These are phyloP conservation scores for Actinomortierella wolfii DNA, from an alignment of 371 early-diverging fungal genomes.

Conservation along the genomic window DNA sequence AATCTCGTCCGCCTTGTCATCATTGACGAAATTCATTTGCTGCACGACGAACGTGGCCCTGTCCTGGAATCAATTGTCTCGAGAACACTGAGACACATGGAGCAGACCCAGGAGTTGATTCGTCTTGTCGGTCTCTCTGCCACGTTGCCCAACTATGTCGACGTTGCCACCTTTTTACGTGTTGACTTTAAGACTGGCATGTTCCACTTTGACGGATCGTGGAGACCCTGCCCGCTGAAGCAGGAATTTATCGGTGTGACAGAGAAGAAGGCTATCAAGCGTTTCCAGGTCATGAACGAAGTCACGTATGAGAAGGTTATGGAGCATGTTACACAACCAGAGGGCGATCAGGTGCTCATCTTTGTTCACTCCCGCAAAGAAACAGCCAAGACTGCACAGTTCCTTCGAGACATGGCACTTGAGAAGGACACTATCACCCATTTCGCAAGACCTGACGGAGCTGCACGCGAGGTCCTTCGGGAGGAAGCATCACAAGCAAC, in stretches of 20 bases:
- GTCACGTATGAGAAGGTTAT: conserved; percentile 92
- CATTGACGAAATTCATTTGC: conserved; percentile 99
- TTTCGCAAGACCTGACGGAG: conserved; percentile 60
- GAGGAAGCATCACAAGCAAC: conserved; percentile 81
- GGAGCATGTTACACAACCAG: conserved; percentile 73
- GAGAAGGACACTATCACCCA: conserved; percentile 61
- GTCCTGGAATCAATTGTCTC: conserved; percentile 98
- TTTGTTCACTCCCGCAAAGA: conserved; percentile 98
- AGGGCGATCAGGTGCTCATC: conserved; percentile 97
- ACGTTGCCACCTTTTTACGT: conserved; percentile 94
- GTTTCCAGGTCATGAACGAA: conserved; percentile 96
- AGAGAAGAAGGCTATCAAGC: conserved; percentile 93
- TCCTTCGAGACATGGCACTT: conserved; percentile 76
- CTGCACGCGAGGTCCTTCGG: conserved; percentile 82
- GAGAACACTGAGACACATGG: conserved; percentile 92
- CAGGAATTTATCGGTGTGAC: conserved; percentile 95
- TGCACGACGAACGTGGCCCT: conserved; percentile 98
- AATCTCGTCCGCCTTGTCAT: conserved; percentile 85
- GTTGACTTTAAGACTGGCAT: conserved; percentile 93
- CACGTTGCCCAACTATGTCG: conserved; percentile 98
- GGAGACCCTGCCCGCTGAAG: conserved; percentile 94
- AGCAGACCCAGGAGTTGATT: conserved; percentile 91
- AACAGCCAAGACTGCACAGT: conserved; percentile 91
- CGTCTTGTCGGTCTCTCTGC: conserved; percentile 99
- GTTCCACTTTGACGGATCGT: conserved; percentile 95